These are phyloP conservation scores for Dissophora globulifera DNA, from an alignment of 192 early-diverging fungal species.

Conservation along the genomic window DNA sequence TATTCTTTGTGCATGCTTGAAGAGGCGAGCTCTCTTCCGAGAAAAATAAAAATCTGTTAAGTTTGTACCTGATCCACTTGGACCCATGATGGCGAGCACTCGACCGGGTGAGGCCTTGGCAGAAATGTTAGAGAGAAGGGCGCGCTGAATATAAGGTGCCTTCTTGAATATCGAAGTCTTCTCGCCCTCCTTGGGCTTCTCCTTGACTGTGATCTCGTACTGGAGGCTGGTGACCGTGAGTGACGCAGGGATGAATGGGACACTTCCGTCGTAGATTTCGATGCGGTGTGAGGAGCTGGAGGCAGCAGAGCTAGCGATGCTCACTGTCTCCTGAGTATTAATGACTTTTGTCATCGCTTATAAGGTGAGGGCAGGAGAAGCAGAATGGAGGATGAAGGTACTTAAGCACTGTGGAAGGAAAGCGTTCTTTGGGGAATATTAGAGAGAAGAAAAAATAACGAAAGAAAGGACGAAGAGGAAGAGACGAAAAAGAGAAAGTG, in stretches of 20 bases:
- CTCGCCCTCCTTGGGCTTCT: constrained; percentile 28
- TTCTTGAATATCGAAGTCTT: constrained; percentile 42
- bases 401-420: too few relatives aligned
- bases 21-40: too few relatives aligned
- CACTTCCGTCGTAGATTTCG: constrained; percentile 2
- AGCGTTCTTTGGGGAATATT: too few relatives aligned
- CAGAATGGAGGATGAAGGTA: background rate
- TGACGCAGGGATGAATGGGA: constrained; percentile 46
- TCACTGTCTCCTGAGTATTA: background rate
- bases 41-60: background rate
- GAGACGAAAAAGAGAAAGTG: background rate
- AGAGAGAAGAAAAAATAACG: constrained; percentile 2
- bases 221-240: constrained; percentile 31
- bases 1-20: too few relatives aligned
- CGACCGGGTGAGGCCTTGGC: constrained; percentile 59
- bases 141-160: constrained; percentile 25
- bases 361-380: background rate
- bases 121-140: constrained; percentile 30
- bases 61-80: constrained; percentile 59
- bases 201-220: constrained; percentile 44
- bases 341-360: background rate
- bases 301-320: constrained; percentile 5
- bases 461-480: background rate
- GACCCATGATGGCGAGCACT: constrained; percentile 72
- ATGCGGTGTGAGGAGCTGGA: constrained; percentile 1